Evolutionary conservation across 202 grass and related monocot species (phyloP), one percentile per base, ranked within the genome.

Genomic region (Panicum hallii): DNA sequence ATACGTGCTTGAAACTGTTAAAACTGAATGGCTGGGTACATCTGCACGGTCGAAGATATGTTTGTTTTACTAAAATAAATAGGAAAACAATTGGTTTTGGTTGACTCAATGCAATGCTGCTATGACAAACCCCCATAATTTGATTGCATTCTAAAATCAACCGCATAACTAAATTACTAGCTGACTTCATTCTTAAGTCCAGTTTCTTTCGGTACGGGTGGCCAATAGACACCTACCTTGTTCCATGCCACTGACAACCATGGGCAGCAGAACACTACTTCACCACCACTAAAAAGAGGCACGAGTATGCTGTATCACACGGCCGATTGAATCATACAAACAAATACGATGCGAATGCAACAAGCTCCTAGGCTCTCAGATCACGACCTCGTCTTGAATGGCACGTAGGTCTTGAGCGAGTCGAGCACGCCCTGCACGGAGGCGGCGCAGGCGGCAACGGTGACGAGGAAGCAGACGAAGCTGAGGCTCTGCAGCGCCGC

Each of bases 401-500:
- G 94, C 38, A 76, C 83, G 69, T 94, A 92, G 17, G 76, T 80
- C 47, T 88, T 84, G 67, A 97, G 87, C 53, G 92, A 81, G 67
- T 93, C 54, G 17, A 78, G 70, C 66, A 97, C 87, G 54, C 95
- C 92, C 75, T 93, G 77, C 34, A 94, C 83, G 65, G 95, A 95
- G 12, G 89, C 87, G 42, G 74, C 83, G 70, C 88, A 86, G 6
- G 92, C 85, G 30, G 89, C 82, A 16, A 78, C 17, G n/a, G 89
- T 93, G 88, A 97, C 70, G 72, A 97, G 82, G 86, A 97, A 93
- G 88, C 95, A 97, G 57, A 97, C 70, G 73, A 84, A 89, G 89
- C 92, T 97, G 61, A 94, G 90, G 85, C 87, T 83, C 83, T 94
- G 79, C 65, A 97, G 70, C 19, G 87, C 75, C 16, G 34, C 76